phyloP scores from a whole-genome alignment of 495 filamentous ascomycete species.

The Penicillium coprophilum region DNA sequence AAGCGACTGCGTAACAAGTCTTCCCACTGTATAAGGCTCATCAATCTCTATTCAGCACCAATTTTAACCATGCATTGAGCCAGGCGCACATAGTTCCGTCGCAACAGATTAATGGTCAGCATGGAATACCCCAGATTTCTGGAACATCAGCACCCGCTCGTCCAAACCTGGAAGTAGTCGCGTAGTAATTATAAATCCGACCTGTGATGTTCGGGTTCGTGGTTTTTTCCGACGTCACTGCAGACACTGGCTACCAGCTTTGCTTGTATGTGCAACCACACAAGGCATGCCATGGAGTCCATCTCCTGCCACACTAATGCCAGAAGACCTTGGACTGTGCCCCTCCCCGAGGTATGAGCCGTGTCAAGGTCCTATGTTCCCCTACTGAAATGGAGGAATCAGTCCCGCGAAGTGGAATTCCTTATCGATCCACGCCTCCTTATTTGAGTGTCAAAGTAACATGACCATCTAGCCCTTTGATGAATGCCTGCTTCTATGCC shows the following conservation, averaged over 20 bases:
- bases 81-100: too few species aligned
- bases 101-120: too few species aligned
- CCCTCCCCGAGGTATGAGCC: constrained; percentile 46
- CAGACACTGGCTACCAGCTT: constrained; percentile 39
- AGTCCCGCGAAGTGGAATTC: constrained; percentile 42
- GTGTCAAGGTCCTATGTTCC: constrained; percentile 50
- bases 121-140: too few species aligned
- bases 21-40: too few species aligned
- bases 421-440: constrained; percentile 43
- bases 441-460: too few species aligned
- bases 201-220: constrained; percentile 42
- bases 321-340: constrained; percentile 52
- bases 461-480: too few species aligned
- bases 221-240: constrained; percentile 33
- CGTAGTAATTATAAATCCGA: constrained; percentile 43
- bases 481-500: too few species aligned
- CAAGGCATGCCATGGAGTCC: constrained; percentile 37
- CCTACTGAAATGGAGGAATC: constrained; percentile 40
- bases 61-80: too few species aligned
- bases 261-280: constrained; percentile 43
- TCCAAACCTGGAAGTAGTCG: constrained; percentile 34
- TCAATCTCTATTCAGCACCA: too few species aligned
- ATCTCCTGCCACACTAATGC: constrained; percentile 38
- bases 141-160: too few species aligned
- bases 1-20: too few species aligned